Base-by-base conservation (phyloP, 768 basidiomycete species). In the Heimioporus sp. region DNA sequence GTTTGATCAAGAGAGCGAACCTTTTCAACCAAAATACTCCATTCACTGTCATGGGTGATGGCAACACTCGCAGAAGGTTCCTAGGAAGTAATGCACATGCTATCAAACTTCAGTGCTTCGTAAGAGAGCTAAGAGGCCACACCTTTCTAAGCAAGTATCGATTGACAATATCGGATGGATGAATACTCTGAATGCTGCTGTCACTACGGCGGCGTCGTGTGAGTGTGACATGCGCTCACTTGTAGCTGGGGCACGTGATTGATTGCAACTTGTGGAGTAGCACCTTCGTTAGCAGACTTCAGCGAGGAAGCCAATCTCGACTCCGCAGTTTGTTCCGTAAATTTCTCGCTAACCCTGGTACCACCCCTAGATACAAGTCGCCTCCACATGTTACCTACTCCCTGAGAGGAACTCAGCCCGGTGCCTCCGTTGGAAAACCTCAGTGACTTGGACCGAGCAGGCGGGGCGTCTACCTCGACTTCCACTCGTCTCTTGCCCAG, bases 121-220 rank as follows among this genome's bases (percentile, higher is more conserved):
- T 34, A 13, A 34, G 32, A 11, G 13, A 30, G 8, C 24, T 17
- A 3, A 2, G 38, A 7, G 11, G 20, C 31, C 50, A 17, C 9
- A 52, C 59, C 39, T 47, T 49, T 24, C 21, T 38, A 0, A 61
- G 34, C 5, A 61, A 28, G 41, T 51, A 61, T 24, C 43, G 48
- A 20, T 61, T 61, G 31, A 61, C 21, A 5, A 49, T 2, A 5
- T 61, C 60, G 32, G 60, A 51, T 2, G 58, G 60, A 19, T 61
- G 60, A 38, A 44, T 10, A 16, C 30, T 41, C 58, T 51, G 15
- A 1, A 49, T 1, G 2, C 24, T 32, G 11, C 5, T 31, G 40
- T 52, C 31, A 51, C 37, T 4, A 46, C 8, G 13, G n/a, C 15
- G 17, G 19, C 7, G 17, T 10, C 6, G 4, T 17, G 13, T 11